phyloP scores from a whole-genome alignment of 2,329 filamentous ascomycete species.

The Rhinocladiella mackenziei region DNA sequence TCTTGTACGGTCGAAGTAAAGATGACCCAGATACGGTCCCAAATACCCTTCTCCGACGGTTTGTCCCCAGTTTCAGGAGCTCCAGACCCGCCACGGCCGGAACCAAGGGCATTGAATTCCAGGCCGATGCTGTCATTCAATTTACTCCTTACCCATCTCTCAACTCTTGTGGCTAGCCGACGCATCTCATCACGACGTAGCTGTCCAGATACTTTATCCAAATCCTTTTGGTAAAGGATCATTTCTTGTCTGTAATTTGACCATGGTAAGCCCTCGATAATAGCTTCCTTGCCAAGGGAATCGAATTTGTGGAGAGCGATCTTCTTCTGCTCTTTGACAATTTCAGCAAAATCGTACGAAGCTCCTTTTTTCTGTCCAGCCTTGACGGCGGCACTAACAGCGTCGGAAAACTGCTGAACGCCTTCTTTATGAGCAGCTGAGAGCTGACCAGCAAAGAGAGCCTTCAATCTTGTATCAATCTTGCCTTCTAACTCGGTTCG shows the following conservation, averaged over 20 bases:
- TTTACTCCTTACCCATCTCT: slow-evolving; percentile 87
- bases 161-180: slow-evolving; percentile 80
- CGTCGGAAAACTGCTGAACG: slow-evolving; percentile 77
- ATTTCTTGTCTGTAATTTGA: slow-evolving; percentile 80
- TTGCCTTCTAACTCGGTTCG: slow-evolving; percentile 78
- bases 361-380: slow-evolving; percentile 86
- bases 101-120: slow-evolving; percentile 94
- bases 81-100: slow-evolving; percentile 75
- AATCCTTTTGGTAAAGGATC: slow-evolving; percentile 77
- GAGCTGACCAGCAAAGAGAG: slow-evolving; percentile 83
- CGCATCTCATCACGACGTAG: slow-evolving; percentile 95
- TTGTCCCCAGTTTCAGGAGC: slow-evolving; percentile 75
- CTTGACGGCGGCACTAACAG: slow-evolving; percentile 83
- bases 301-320: slow-evolving; percentile 72
- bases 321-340: slow-evolving; percentile 78
- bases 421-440: slow-evolving; percentile 84
- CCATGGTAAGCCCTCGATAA: slow-evolving; percentile 79
- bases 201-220: slow-evolving; percentile 80
- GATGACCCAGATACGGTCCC: slow-evolving; percentile 90
- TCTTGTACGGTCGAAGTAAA: slow-evolving; percentile 80
- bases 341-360: slow-evolving; percentile 90
- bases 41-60: slow-evolving; percentile 77
- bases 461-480: slow-evolving; percentile 81
- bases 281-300: slow-evolving; percentile 66
- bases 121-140: slow-evolving; percentile 82